A percentile compares a stretch with the other conserved stretches of the same genome.
phyloP scores from a whole-genome alignment of 768 basidiomycete species.

The Crassisporium funariophilum region DNA sequence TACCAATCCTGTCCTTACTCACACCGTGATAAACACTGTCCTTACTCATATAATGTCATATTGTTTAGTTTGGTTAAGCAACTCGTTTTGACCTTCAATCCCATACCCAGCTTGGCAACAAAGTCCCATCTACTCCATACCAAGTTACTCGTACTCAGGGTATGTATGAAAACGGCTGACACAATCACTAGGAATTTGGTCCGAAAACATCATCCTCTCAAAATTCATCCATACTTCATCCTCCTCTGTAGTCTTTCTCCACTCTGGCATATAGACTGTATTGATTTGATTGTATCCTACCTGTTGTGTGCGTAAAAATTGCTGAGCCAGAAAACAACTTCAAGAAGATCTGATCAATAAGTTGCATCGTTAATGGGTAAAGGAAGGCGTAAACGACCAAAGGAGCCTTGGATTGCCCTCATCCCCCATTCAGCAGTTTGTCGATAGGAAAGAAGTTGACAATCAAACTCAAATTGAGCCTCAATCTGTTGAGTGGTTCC shows the following conservation, averaged over 20 bases:
- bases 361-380: constrained; percentile 33
- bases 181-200: constrained; percentile 32
- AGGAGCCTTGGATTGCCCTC: constrained; percentile 44
- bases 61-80: too few species aligned
- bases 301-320: constrained; percentile 32
- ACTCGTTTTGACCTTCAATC: too few species aligned
- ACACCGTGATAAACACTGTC: too few species aligned
- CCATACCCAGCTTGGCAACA: too few species aligned
- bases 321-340: constrained; percentile 33
- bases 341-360: constrained; percentile 34
- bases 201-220: constrained; percentile 39
- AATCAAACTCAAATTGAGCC: constrained; percentile 29
- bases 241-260: constrained; percentile 31
- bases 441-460: constrained; percentile 43
- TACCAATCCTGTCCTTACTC: too few species aligned
- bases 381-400: constrained; percentile 45
- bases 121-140: not conserved
- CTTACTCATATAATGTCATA: too few species aligned
- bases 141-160: constrained; percentile 8
- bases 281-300: constrained; percentile 46
- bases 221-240: constrained; percentile 36
- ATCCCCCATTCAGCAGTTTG: constrained; percentile 60
- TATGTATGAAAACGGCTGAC: constrained; percentile 36
- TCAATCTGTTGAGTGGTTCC: constrained; percentile 19
- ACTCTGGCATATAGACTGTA: constrained; percentile 41